Base-by-base conservation (phyloP, 352 stramenopile genomes). In the Phytophthora multivora region DNA sequence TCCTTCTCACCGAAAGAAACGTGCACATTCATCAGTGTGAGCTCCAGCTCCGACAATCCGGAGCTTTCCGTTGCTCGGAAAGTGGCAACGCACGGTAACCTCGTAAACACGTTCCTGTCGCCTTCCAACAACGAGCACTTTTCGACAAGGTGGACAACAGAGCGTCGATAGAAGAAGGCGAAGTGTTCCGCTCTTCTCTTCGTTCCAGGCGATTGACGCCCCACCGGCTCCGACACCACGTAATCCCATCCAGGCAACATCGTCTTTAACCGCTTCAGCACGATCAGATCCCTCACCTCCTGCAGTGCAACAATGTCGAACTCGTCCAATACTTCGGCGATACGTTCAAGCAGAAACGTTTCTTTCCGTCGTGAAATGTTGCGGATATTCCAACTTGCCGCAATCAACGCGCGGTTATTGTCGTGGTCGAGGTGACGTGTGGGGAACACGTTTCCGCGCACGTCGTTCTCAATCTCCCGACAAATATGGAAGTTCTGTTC, bases 381-480 rank as follows among this genome's bases (percentile, higher is more conserved):
- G 66, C 79, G 78, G n/a, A 93, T 80, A 25, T 93, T 93, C 79
- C 78, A 90, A 51, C 79, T 88, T 0, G 76, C 83, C 6, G 90
- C 52, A 31, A 91, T 57, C 16, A 91, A 19, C 18, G 63, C 60
- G 21, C 23, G 55, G 18, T 62, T 52, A 11, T 28, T 21, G 42
- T 39, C 11, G 10, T 41, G n/a, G 46, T 11, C 26, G 9, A 39
- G 15, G 9, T 30, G 51, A 35, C 16, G 16, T 18, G 10, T 67
- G 12, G 53, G 49, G 18, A 86, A 71, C 3, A 86, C 58, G 35
- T 51, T 81, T 28, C 28, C 48, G 4, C 79, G 79, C 12, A 89
- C 63, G 23, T 69, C 48, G 18, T 31, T 31, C 23, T 86, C 63
- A 28, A 84, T 54, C 30, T 73, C 63, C 0, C 59, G 63, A 40